Evolutionary conservation across 495 filamentous ascomycete species (phyloP).

Genomic region (Neurospora sublineolata): DNA sequence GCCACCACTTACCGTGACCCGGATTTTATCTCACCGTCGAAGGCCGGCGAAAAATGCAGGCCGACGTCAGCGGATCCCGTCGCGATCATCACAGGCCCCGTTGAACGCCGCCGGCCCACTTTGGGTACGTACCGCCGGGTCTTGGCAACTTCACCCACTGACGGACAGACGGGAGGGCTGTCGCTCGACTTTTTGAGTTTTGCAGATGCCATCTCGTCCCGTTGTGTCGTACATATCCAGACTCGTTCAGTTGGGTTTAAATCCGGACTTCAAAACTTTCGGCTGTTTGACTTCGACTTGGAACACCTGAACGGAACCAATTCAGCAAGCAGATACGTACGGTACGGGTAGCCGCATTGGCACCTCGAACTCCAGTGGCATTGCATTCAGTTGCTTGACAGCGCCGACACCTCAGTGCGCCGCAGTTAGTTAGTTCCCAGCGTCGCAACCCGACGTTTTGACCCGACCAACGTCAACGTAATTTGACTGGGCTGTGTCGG

Average conservation of each 20-base stretch:
- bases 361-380: background rate
- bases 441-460: background rate
- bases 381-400: background rate
- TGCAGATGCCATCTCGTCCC: background rate
- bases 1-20: background rate
- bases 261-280: background rate
- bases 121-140: background rate
- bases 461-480: slow-evolving; percentile 3
- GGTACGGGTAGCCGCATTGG: background rate
- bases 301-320: background rate
- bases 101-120: background rate
- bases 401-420: background rate
- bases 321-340: background rate
- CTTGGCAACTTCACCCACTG: background rate
- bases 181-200: background rate
- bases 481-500: slow-evolving; percentile 7
- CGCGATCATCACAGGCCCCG: background rate
- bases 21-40: background rate
- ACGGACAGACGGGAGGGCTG: background rate
- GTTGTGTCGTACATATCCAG: background rate
- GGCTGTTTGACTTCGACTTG: background rate
- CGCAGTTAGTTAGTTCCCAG: background rate
- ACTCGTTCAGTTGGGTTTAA: background rate
- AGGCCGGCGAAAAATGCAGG: background rate
- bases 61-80: background rate